Evolutionary conservation across 768 basidiomycete species (phyloP).

Genomic region (Suillus spraguei): DNA sequence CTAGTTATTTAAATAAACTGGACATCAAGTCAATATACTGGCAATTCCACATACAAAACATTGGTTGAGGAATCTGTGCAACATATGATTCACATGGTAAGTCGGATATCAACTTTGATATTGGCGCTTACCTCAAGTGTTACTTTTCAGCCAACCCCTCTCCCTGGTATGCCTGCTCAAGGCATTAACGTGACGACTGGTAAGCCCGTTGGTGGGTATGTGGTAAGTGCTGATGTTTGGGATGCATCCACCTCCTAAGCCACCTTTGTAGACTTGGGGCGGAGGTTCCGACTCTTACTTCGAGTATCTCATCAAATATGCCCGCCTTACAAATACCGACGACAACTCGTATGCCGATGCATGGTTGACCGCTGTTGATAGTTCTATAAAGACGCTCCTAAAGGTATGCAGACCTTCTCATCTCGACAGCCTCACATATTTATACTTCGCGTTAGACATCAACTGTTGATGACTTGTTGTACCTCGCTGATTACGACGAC

Average conservation of each 20-base stretch:
- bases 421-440: neutral
- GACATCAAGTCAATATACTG: constrained; percentile 44
- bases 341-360: constrained; percentile 64
- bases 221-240: constrained; percentile 40
- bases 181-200: constrained; percentile 58
- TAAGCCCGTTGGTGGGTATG: constrained; percentile 51
- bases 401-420: constrained; percentile 39
- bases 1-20: neutral
- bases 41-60: constrained; percentile 59
- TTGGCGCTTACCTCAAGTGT: neutral
- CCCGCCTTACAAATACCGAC: constrained; percentile 67
- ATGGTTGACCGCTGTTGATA: constrained; percentile 73
- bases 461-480: constrained; percentile 61
- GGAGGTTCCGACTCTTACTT: constrained; percentile 76
- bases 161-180: constrained; percentile 57
- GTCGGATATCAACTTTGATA: constrained; percentile 20
- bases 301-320: constrained; percentile 74
- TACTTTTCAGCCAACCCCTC: constrained; percentile 19
- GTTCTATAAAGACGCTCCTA: constrained; percentile 61
- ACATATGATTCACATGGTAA: constrained; percentile 49
- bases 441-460: constrained; percentile 48
- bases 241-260: neutral
- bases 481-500: constrained; percentile 65
- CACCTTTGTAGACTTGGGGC: constrained; percentile 56
- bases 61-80: constrained; percentile 55